These are phyloP conservation scores for Funneliformis mosseae DNA, from an alignment of 192 early-diverging fungal species.

Conservation along the genomic window DNA sequence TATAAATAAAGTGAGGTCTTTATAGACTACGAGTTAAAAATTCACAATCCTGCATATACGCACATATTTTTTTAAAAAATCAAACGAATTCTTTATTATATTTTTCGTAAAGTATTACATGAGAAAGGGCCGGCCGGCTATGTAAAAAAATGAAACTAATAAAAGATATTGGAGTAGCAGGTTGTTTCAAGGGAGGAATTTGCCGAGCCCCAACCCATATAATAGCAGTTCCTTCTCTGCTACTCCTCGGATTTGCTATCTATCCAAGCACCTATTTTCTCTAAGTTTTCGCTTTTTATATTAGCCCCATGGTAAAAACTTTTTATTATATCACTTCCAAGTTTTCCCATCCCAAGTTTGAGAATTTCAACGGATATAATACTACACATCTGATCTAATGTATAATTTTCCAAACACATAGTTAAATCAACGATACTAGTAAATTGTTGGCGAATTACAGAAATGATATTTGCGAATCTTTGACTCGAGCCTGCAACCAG, in stretches of 20 bases:
- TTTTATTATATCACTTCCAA: conserved; percentile 29
- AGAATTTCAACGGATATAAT: conserved; percentile 17
- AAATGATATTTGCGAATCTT: conserved; percentile 6
- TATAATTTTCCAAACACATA: not conserved
- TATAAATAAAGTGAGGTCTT: conserved; percentile 9
- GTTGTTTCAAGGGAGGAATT: conserved; percentile 31
- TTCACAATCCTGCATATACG: conserved; percentile 11
- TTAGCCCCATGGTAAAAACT: conserved; percentile 17
- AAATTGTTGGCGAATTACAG: conserved; percentile 10
- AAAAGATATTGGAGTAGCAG: not conserved
- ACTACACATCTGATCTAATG: conserved; percentile 22
- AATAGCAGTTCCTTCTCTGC: conserved; percentile 2
- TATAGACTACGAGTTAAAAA: conserved; percentile 7
- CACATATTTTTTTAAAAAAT: not conserved
- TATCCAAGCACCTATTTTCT: conserved; percentile 29
- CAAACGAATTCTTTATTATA: conserved; percentile 16
- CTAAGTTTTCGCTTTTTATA: conserved; percentile 31
- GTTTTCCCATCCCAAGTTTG: conserved; percentile 21
- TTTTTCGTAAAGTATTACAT: conserved; percentile 6
- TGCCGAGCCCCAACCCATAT: not conserved
- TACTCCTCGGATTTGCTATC: conserved; percentile 10
- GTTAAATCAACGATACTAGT: not conserved
- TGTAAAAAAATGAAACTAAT: conserved; percentile 21
- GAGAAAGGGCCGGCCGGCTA: not conserved
- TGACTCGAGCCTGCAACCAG: not conserved